Conservation (phyloP, 768 basidiomycete genomes). For the Hypholoma sublateritium region DNA sequence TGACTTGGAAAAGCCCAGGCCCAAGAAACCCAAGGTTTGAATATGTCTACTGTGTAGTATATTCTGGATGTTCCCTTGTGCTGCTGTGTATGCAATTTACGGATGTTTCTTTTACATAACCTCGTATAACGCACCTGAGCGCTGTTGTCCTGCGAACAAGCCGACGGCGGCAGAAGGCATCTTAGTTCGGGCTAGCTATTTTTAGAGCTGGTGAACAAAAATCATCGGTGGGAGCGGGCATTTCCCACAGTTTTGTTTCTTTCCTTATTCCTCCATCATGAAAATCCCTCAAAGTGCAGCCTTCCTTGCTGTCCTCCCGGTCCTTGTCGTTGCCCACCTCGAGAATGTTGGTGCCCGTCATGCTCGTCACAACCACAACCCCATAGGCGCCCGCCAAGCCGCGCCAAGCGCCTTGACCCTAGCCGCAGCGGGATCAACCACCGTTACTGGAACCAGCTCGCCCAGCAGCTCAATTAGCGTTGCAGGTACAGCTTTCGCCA, state of each 20-base stretch:
- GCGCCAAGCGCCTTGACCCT: slow-evolving; percentile 10
- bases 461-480: no score
- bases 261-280: slow-evolving; percentile 28
- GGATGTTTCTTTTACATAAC: neutral
- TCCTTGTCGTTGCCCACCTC: slow-evolving; percentile 39
- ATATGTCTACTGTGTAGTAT: slow-evolving; percentile 13
- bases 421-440: neutral
- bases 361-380: slow-evolving; percentile 18
- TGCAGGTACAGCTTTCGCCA: no score
- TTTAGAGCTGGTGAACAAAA: slow-evolving; percentile 7
- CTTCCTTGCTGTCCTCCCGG: slow-evolving; percentile 37
- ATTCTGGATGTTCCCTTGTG: slow-evolving; percentile 4
- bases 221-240: slow-evolving; percentile 3
- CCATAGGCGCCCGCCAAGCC: slow-evolving; percentile 27
- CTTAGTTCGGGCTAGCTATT: slow-evolving; percentile 13
- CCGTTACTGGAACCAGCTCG: no score
- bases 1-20: slow-evolving; percentile 80
- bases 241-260: slow-evolving; percentile 18
- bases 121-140: neutral
- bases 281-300: slow-evolving; percentile 29
- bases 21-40: slow-evolving; percentile 72
- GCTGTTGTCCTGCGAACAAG: neutral
- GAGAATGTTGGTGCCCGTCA: slow-evolving; percentile 18
- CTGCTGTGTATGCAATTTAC: slow-evolving; percentile 8
- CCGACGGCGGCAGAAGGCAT: slow-evolving; percentile 2